A percentile compares a stretch with the other conserved stretches of the same genome.
These are phyloP conservation scores for Capsicum baccatum DNA, from an alignment of 257 asterid genomes.

Conservation along the genomic window DNA sequence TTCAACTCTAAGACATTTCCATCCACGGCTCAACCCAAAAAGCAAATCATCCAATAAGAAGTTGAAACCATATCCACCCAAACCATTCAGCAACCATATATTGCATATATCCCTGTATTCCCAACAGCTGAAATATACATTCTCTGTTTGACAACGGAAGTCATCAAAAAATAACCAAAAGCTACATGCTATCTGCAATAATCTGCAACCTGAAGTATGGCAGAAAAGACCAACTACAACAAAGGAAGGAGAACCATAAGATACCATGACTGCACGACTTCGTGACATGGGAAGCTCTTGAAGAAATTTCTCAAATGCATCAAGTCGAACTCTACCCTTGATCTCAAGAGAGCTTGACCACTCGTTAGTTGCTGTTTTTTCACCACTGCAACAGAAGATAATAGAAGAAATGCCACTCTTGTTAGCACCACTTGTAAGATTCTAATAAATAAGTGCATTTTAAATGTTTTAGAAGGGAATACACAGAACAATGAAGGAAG, in stretches of 20 bases:
- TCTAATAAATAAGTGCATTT: background rate
- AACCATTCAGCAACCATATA: constrained; percentile 32
- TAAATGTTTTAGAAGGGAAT: background rate
- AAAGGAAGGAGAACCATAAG: constrained; percentile 65
- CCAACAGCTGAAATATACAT: constrained; percentile 41
- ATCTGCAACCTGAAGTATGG: constrained; percentile 49
- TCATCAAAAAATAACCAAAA: constrained; percentile 32
- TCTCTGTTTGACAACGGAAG: constrained; percentile 35
- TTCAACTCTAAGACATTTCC: constrained; percentile 7
- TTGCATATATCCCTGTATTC: constrained; percentile 15
- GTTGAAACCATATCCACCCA: background rate
- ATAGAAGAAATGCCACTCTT: constrained; percentile 5
- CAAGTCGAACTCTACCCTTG: constrained; percentile 94
- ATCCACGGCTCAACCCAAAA: background rate
- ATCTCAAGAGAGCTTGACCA: constrained; percentile 90
- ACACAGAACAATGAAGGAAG: background rate
- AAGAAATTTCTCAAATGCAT: constrained; percentile 88
- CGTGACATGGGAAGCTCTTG: constrained; percentile 95
- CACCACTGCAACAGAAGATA: constrained; percentile 70
- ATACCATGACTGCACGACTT: constrained; percentile 99
- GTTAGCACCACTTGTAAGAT: constrained; percentile 7
- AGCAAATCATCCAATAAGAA: background rate
- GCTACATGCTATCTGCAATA: constrained; percentile 41
- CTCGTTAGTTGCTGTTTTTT: constrained; percentile 74
- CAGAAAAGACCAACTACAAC: constrained; percentile 42